Base-by-base conservation (phyloP, 2,329 filamentous ascomycete species). In the Talaromyces sp. region DNA sequence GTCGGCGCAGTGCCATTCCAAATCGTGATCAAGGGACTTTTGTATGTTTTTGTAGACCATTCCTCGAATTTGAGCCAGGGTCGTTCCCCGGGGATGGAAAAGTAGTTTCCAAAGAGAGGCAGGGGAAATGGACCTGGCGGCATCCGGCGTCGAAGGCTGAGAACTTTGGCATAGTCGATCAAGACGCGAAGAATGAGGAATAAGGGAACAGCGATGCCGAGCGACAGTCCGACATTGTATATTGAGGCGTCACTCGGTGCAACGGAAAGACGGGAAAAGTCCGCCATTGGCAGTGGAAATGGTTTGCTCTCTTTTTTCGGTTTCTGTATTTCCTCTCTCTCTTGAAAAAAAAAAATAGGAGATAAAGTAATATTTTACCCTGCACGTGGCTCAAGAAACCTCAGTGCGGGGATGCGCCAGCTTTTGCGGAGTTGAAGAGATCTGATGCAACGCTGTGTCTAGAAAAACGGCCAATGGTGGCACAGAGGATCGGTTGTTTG, bases 61-160 rank as follows among this genome's bases (percentile, higher is more conserved):
- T 47, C 44, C 44, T 47, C 44, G 3, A 47, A 47, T 27, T 47
- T 47, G n/a, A 47, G 18, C 44, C 44, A 47, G 8, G 44, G 44
- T 27, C 44, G 18, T 27, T 47, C 44, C 10, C 18, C 18, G 8
- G 44, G 44, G 16, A 47, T 47, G 18, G 44, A 18, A 12, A 47
- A 47, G 16, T 47, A 47, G 23, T 47, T 77, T 75, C 65, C 68
- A 77, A 4, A 69, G 73, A 23, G 73, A 72, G 50, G 66, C 70
- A 65, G 64, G 68, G 44, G 44, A 6, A 47, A 47, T 27, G 44
- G 44, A 1, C 44, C 44, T 10, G 44, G 44, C 8, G 44, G 44
- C 44, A 47, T 47, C 5, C 44, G 44, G 10, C 44, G 44, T 23
- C 44, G 44, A 27, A 47, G n/a, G 27, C n/a, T 27, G 44, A 47